These are phyloP conservation scores for Elsinoe australis DNA, from an alignment of 2,329 filamentous ascomycete species.

Conservation along the genomic window DNA sequence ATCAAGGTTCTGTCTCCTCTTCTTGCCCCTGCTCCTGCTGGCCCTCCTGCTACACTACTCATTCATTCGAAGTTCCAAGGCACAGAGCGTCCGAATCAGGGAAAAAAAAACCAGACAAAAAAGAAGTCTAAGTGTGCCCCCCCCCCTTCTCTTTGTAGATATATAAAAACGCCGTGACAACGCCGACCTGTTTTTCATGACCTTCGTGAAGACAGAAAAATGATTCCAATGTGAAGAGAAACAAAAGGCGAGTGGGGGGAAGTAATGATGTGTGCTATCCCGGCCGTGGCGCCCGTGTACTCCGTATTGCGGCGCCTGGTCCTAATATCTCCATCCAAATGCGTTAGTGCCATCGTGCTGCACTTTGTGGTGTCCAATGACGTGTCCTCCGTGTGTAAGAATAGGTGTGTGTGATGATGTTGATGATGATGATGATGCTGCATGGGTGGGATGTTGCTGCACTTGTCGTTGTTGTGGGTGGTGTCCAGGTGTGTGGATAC, in stretches of 20 bases:
- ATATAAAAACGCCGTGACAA: conserved; percentile 13
- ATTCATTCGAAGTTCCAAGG: not conserved
- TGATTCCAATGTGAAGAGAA: conserved; percentile 1
- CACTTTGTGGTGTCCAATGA: not conserved
- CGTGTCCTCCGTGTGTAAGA: not conserved
- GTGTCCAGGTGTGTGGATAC: no score
- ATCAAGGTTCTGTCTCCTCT: not conserved
- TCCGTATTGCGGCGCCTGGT: not conserved
- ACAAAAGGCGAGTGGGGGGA: no score
- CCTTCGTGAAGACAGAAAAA: conserved; percentile 3
- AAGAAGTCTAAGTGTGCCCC: conserved; percentile 13
- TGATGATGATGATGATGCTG: not conserved
- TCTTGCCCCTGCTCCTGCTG: not conserved
- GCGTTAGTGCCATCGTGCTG: not conserved
- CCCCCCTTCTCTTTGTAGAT: conserved; percentile 8
- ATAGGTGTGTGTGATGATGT: not conserved
- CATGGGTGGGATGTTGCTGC: no score
- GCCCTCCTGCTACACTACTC: no score
- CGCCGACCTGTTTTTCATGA: conserved; percentile 9
- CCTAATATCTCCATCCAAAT: not conserved
- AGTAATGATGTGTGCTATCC: no score
- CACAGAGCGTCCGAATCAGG: conserved; percentile 8
- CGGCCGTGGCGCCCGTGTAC: no score
- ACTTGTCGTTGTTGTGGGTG: no score
- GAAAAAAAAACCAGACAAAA: no score